Percentiles rank a stretch among this genome's conserved stretches.
Evolutionary conservation across 176 grass and related monocot species (phyloP).

Genomic region (Eleusine indica): DNA sequence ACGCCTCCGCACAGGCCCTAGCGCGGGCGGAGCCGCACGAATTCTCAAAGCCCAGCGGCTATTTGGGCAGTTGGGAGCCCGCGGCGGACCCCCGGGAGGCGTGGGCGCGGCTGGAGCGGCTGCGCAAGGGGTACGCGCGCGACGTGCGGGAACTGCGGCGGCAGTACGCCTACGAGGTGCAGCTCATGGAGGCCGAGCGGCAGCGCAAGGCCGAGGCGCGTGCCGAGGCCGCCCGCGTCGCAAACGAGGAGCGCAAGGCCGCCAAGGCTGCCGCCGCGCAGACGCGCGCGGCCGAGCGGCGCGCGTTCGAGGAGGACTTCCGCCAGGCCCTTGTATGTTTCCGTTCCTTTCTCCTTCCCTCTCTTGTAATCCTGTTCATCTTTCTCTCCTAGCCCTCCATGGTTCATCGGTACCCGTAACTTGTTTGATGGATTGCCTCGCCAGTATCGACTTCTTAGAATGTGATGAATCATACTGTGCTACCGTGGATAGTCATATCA

Average conservation of each 20-base stretch:
- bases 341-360: background rate
- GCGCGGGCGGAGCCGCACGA: conserved; percentile 50
- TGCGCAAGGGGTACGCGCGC: conserved; percentile 67
- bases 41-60: conserved; percentile 54
- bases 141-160: conserved; percentile 65
- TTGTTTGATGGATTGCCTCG: conserved; percentile 29
- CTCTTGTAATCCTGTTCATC: background rate
- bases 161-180: conserved; percentile 78
- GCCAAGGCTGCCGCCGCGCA: conserved; percentile 69
- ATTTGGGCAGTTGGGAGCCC: conserved; percentile 75
- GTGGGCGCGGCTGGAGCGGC: conserved; percentile 58
- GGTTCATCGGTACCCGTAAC: conserved; percentile 1
- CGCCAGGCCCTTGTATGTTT: conserved; percentile 65
- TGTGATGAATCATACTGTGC: background rate
- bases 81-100: conserved; percentile 59
- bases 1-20: conserved; percentile 35
- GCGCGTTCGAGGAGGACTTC: conserved; percentile 75
- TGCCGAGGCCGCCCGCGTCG: conserved; percentile 64
- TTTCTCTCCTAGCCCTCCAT: background rate
- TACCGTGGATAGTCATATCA: background rate
- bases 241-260: conserved; percentile 82
- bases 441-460: background rate
- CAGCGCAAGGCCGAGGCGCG: conserved; percentile 77
- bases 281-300: conserved; percentile 73
- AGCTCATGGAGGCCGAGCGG: conserved; percentile 69